These are phyloP conservation scores for Chaetoceros tenuissimus DNA, from an alignment of 108 stramenopile species.

Conservation along the genomic window DNA sequence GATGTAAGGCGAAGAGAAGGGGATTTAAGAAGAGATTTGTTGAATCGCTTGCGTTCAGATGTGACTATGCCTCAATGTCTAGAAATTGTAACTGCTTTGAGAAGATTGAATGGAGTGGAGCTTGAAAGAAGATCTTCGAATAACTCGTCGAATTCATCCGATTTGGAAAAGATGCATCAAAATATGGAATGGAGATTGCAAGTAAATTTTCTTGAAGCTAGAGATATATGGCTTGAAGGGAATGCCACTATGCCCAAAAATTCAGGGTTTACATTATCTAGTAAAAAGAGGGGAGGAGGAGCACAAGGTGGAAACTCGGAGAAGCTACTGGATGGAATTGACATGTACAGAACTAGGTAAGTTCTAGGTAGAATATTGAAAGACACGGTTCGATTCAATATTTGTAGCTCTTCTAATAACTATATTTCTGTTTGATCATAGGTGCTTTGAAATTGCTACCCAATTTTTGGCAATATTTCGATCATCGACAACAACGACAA, in stretches of 20 bases:
- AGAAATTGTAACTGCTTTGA: conserved; percentile 74
- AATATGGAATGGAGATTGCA: conserved; percentile 75
- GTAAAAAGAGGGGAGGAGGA: conserved; percentile 8
- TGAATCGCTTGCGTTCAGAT: conserved; percentile 56
- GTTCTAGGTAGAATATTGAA: conserved; percentile 2
- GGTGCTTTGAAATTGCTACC: conserved; percentile 81
- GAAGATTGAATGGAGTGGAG: conserved; percentile 76
- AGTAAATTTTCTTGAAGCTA: conserved; percentile 77
- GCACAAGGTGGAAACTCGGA: conserved; percentile 32
- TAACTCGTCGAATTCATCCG: conserved; percentile 13
- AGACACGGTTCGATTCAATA: background rate
- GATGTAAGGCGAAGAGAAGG: conserved; percentile 72
- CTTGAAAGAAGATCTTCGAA: conserved; percentile 42
- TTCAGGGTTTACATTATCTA: conserved; percentile 13
- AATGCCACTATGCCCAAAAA: conserved; percentile 26
- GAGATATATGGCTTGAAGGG: conserved; percentile 74
- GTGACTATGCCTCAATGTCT: conserved; percentile 87
- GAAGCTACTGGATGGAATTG: conserved; percentile 77
- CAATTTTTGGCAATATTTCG: conserved; percentile 84
- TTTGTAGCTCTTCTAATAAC: background rate
- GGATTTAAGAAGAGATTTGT: conserved; percentile 65
- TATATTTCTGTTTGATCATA: conserved; percentile 4
- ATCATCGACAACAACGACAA: conserved; percentile 21
- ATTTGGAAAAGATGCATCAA: conserved; percentile 60
- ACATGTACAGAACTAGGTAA: conserved; percentile 74